Evolutionary conservation across 2,329 filamentous ascomycete genomes (phyloP).

Genomic region (Paracamarosporium sp.): DNA sequence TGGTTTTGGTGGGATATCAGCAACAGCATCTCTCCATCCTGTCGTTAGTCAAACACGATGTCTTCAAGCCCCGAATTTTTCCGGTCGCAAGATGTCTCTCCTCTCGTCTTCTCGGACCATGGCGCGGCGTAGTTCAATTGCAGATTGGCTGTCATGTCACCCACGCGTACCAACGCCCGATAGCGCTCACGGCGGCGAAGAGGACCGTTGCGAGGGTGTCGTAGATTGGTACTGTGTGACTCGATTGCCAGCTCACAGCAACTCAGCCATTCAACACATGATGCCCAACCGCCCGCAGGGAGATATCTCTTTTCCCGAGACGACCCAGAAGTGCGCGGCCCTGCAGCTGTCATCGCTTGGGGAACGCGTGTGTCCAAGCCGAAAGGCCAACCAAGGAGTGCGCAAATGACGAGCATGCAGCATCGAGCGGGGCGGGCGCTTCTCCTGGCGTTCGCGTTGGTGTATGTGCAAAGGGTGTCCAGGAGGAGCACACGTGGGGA

Average conservation of each 20-base stretch:
- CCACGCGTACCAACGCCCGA: constrained; percentile 13
- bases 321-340: constrained; percentile 2
- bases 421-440: constrained; percentile 9
- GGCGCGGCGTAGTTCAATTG: not conserved
- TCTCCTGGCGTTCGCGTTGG: constrained; percentile 8
- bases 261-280: not conserved
- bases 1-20: too few species aligned
- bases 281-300: not conserved
- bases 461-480: not conserved
- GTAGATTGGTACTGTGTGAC: constrained; percentile 1
- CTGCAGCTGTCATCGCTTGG: constrained; percentile 28
- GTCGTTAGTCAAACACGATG: not conserved
- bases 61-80: too few species aligned
- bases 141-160: constrained; percentile 10
- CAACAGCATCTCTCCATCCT: too few species aligned
- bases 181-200: constrained; percentile 6
- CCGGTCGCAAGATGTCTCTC: not conserved
- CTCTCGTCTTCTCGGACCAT: not conserved
- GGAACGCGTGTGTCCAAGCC: constrained; percentile 19
- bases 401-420: constrained; percentile 13
- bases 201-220: constrained; percentile 22
- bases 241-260: constrained; percentile 6
- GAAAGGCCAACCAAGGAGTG: constrained; percentile 9
- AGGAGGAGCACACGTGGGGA: constrained; percentile 9
- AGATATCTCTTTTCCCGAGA: constrained; percentile 17